Evolutionary conservation across 441 rosid genomes (phyloP), one percentile per base, ranked within the genome.

Genomic region (Breynia disticha): DNA sequence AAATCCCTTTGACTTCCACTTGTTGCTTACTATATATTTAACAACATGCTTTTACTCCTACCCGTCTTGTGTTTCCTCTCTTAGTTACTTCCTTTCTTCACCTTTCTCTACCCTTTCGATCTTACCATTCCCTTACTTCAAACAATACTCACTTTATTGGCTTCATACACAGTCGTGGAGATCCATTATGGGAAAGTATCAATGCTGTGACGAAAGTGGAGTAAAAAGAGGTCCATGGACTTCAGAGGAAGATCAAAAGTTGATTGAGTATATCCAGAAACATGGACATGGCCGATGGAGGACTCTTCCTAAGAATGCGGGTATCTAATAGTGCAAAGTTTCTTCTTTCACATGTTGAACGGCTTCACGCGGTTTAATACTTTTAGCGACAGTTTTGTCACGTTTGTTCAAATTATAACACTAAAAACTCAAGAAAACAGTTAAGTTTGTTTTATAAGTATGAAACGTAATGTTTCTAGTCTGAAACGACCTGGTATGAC

Each of bases 201-300:
- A 63, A 21, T 50, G 53, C 46, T 69, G 63, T 69, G 71, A 72
- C 46, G 62, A 57, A 50, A 59, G 52, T 45, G 64, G 46, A 28
- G 21, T 65, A 50, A 74, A 65, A 64, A 74, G 50, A 60, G 79
- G 82, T 46, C 64, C 69, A 45, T 74, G 77, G 82, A 66, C 69
- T 16, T 62, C 69, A 2, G 79, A 74, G 18, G 82, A 69, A 63
- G 82, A 77, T 52, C 55, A 60, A 13, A 64, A 56, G 46, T 41
- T 77, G 56, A 49, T 69, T 24, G 59, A 54, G 18, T 69, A 64
- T 48, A 69, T 77, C 48, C 64, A 64, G 45, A 64, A 69, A 54
- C 68, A 64, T 55, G 82, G 77, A 28, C 79, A 64, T 21, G 77
- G 75, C 1, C 59, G 67, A 56, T 74, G 79, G 79, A 63, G 71